Base-by-base conservation (phyloP, 139 green algal genomes). In the Helicosporidium sp. region DNA sequence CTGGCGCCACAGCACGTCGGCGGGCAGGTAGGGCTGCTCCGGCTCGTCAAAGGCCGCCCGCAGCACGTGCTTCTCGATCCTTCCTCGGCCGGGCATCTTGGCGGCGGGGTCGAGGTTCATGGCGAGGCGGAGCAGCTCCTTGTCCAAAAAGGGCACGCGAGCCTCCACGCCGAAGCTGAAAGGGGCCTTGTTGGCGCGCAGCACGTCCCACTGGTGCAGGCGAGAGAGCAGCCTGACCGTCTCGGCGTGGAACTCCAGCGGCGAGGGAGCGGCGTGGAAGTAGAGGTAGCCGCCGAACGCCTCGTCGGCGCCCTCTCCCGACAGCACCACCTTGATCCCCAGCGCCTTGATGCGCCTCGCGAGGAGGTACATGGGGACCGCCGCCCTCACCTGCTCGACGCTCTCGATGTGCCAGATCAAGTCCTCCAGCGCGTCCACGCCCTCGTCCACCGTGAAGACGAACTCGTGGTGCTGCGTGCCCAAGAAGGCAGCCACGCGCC, bases 241-340 rank as follows among this genome's bases (percentile, higher is more conserved):
- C 69, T 96, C 87, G 41, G 46, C 45, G 61, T 93, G 84, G 60
- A 89, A 92, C 72, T 92, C 84, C 29, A 35, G 60, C 26, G 66
- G 69, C 68, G 35, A 75, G 39, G 86, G 86, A 6, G 85, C 85
- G 54, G 94, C 94, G 76, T 91, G 85, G 69, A 95, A 95, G 71
- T 92, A 95, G 16, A 95, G 75, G 77, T 98, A 98, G 18, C 89
- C 89, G 6, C 88, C 89, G 52, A 95, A 87, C 15, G 87, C 65
- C 62, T 98, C 89, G 52, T 98, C 89, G 0, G 74, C 76, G 41
- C 89, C 89, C 74, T 98, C 89, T 7, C 89, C 89, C 2, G 62
- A 83, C 23, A 97, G 64, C 52, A 98, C 88, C 72, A 97, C 86
- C 71, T 94, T 94, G 47, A 88, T 73, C 23, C 84, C 84, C 34